Base-by-base conservation (phyloP, 805 yeast genomes). In the Spathaspora arborariae region DNA sequence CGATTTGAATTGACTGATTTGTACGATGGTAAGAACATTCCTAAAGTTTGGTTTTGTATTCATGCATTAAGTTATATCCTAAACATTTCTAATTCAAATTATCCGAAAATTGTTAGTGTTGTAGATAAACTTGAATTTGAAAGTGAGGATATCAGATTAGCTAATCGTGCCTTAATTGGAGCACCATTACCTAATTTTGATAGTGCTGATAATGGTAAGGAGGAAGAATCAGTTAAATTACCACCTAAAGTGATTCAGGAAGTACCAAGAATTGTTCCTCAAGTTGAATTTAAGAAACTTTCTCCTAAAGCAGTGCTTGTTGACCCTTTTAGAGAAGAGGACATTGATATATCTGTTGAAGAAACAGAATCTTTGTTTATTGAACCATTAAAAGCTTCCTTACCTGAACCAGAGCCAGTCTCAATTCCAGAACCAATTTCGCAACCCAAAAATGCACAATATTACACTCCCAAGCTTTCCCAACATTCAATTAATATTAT, bases 1-100 rank as follows among this genome's bases (percentile, higher is more conserved):
- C 78, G 86, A 42, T 94, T 94, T 61, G 99, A 92, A 62, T 77
- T 91, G 48, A 90, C 96, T 3, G 99, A 94, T 64, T 73, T 94
- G 33, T 94, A 90, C 65, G 97, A 94, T 59, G 84, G 85, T 59
- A 91, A 89, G 58, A 87, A 92, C 59, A 79, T 91, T 18, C 98
- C 98, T 13, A 91, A 88, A 59, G 98, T 94, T 20, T 85, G 94
- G 60, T 90, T 89, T 65, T 91, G 97, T 55, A 66, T 94, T 33
- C 97, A 92, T 68, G 97, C 97, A 2, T 67, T 92, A 52, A 82
- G 90, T 43, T 88, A 80, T 54, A 80, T 88, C 60, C 72, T 94
- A 46, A 76, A 84, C 49, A 73, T 75, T 54, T 72, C 80, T 21
- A 76, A 78, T 20, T 45, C 62, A 5, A 66, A 68, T 16, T 82